A percentile compares a stretch with the other conserved stretches of the same genome.
Conservation (phyloP, 495 filamentous ascomycete species). For the Clavariopsis aquatica region DNA sequence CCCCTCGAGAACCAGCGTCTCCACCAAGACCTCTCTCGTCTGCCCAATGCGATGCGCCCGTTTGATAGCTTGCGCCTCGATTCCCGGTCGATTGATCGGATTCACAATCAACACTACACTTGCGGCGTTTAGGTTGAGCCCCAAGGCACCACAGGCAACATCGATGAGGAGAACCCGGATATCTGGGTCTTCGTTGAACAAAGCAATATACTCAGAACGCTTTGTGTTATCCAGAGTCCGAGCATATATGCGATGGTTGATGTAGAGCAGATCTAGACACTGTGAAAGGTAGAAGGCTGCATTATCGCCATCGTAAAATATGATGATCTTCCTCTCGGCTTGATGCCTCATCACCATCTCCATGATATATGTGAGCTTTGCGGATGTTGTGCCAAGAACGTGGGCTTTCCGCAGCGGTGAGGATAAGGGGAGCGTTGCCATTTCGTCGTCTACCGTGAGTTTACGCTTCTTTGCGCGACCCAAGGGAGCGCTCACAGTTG, state of each 20-base stretch:
- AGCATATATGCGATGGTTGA: conserved; percentile 64
- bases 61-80: conserved; percentile 91
- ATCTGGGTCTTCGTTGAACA: conserved; percentile 68
- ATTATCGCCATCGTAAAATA: conserved; percentile 91
- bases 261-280: conserved; percentile 62
- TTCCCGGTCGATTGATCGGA: conserved; percentile 79
- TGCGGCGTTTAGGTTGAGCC: conserved; percentile 78
- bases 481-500: neutral
- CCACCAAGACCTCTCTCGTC: conserved; percentile 74
- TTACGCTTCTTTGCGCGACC: conserved; percentile 28
- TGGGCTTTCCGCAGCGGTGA: conserved; percentile 62
- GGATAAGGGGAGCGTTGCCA: conserved; percentile 41
- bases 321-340: conserved; percentile 75
- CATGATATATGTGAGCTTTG: conserved; percentile 84
- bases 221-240: conserved; percentile 61
- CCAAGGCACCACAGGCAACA: conserved; percentile 80
- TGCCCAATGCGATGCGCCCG: conserved; percentile 89
- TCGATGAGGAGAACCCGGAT: conserved; percentile 85
- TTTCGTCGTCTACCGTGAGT: conserved; percentile 27
- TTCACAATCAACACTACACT: conserved; percentile 90
- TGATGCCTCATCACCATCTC: conserved; percentile 68
- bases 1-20: conserved; percentile 72
- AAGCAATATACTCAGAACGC: conserved; percentile 69
- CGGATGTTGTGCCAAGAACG: conserved; percentile 78
- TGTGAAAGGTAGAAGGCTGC: conserved; percentile 70